phyloP scores from a whole-genome alignment of 768 basidiomycete genomes.

The Tricholoma sp. region DNA sequence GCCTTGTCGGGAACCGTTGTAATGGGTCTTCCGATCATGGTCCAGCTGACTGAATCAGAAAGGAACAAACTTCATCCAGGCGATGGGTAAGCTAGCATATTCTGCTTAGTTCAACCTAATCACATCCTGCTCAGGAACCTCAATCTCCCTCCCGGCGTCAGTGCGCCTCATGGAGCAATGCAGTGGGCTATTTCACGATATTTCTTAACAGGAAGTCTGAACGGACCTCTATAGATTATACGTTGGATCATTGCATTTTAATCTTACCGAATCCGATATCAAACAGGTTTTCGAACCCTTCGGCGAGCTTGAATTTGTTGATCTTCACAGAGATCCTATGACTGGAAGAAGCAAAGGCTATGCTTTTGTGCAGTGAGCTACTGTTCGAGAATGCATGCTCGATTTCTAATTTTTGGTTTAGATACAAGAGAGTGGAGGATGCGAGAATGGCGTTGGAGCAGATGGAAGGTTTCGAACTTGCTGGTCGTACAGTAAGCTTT shows the following conservation, averaged over 20 bases:
- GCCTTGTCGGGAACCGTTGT: slow-evolving; percentile 90
- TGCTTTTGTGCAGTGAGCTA: slow-evolving; percentile 88
- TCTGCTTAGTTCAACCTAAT: slow-evolving; percentile 8
- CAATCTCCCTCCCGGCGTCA: slow-evolving; percentile 81
- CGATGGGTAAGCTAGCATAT: slow-evolving; percentile 57
- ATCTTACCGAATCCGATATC: slow-evolving; percentile 94
- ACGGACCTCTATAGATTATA: slow-evolving; percentile 63
- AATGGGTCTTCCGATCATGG: slow-evolving; percentile 96
- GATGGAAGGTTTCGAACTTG: slow-evolving; percentile 98
- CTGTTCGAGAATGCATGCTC: neutral
- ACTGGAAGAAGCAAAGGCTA: slow-evolving; percentile 97
- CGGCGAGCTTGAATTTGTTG: slow-evolving; percentile 96
- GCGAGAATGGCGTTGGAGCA: slow-evolving; percentile 96
- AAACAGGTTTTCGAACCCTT: slow-evolving; percentile 99
- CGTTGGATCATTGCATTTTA: slow-evolving; percentile 95
- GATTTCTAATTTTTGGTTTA: slow-evolving; percentile 22
- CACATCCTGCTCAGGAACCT: slow-evolving; percentile 47
- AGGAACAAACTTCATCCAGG: slow-evolving; percentile 86
- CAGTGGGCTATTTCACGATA: slow-evolving; percentile 48
- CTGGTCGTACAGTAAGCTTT: slow-evolving; percentile 76
- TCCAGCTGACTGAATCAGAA: slow-evolving; percentile 96
- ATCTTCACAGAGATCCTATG: slow-evolving; percentile 92
- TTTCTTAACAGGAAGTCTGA: neutral
- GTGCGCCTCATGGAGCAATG: slow-evolving; percentile 76
- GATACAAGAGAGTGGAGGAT: slow-evolving; percentile 87